phyloP scores from a whole-genome alignment of 2,329 filamentous ascomycete genomes.

The Fusarium guadeloupense region DNA sequence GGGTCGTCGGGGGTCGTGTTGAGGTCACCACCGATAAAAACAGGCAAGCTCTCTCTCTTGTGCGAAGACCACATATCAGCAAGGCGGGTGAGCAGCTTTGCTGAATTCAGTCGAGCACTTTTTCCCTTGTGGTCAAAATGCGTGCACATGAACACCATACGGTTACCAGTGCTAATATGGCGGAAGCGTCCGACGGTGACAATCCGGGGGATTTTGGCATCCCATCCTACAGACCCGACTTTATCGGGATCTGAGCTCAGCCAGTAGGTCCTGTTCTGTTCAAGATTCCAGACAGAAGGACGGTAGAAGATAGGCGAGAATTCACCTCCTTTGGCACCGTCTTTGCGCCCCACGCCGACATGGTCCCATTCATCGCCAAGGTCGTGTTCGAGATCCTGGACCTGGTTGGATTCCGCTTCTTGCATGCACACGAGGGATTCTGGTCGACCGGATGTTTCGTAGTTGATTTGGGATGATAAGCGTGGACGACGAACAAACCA shows the following conservation, averaged over 20 bases:
- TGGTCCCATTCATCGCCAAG: constrained; percentile 58
- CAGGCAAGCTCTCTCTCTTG: constrained; percentile 32
- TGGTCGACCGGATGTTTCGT: constrained; percentile 56
- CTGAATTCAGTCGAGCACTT: constrained; percentile 52
- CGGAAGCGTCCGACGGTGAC: constrained; percentile 58
- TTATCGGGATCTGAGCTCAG: constrained; percentile 65
- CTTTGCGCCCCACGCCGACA: constrained; percentile 66
- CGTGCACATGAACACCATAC: constrained; percentile 59
- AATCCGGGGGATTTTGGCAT: constrained; percentile 54
- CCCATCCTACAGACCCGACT: constrained; percentile 69
- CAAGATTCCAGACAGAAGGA: constrained; percentile 61
- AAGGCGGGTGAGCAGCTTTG: constrained; percentile 49
- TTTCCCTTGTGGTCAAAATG: constrained; percentile 62
- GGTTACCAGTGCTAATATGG: constrained; percentile 50
- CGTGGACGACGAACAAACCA: constrained; percentile 64
- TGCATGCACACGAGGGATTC: constrained; percentile 70
- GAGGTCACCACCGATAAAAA: constrained; percentile 48
- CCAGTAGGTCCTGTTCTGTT: constrained; percentile 67
- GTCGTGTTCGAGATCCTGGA: constrained; percentile 61
- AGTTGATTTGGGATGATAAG: constrained; percentile 62
- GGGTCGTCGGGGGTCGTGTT: constrained; percentile 43
- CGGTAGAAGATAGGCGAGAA: constrained; percentile 75
- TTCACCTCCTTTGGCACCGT: constrained; percentile 69
- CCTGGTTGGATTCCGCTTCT: constrained; percentile 69
- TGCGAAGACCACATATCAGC: constrained; percentile 41